Evolutionary conservation across 495 filamentous ascomycete genomes (phyloP), one percentile per base, ranked within the genome.

Genomic region (Penicillium alfredii): DNA sequence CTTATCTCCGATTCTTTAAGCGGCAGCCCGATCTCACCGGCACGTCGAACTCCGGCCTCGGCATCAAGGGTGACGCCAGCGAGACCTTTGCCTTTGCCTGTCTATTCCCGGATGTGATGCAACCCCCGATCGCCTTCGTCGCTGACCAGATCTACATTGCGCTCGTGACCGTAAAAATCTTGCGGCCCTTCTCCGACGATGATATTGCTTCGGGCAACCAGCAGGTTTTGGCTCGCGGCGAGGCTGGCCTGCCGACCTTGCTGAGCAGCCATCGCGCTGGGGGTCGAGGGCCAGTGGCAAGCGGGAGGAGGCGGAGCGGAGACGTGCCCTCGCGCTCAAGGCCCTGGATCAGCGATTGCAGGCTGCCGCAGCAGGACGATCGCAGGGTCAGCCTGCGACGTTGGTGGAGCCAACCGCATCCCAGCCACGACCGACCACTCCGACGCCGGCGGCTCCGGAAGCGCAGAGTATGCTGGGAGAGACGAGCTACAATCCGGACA

Each of bases 1-100:
- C 81, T 24, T 98, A 97, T 58, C 81, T 98, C 5, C 86, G 92
- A 24, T 98, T 97, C 73, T 95, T 85, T 68, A 92, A 90, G 57
- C 70, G 73, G n/a, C 85, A 90, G 52, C 69, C 81, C 10, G 72
- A 76, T 33, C 56, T 74, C 2, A 73, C 73, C 2, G 69, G 72
- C 8, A 64, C 69, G 2, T 66, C 68, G 2, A 78, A 69, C 15
- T 68, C 69, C 39, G 71, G 68, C n/a, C 44, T 53, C 7, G 63
- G 61, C 15, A 71, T 68, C 40, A 72, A 80, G 45, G 92, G 92
- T 33, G 92, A 98, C 53, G 88, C 93, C 11, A 89, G 83, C 50
- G 92, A 98, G 56, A 94, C 89, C 1, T 97, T 98, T 53, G 81
- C 86, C 22, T 94, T 95, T 55, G 81, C 89, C 42, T 84, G 86